phyloP scores from a whole-genome alignment of 2,329 filamentous ascomycete genomes.

The Bipolaris victoriae region DNA sequence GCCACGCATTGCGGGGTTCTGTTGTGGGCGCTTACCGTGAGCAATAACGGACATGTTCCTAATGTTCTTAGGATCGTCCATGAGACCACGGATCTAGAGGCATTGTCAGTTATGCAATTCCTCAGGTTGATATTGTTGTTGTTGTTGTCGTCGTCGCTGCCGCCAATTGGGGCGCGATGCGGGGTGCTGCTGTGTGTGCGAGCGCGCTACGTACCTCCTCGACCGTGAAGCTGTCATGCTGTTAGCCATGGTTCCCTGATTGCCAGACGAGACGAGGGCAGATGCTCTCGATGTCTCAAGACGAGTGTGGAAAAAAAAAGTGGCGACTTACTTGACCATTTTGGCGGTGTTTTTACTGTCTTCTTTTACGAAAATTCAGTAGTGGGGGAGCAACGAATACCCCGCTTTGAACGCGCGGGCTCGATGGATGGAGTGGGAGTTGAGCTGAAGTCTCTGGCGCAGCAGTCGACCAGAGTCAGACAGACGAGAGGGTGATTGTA shows the following conservation, averaged over 20 bases:
- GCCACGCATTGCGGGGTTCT: constrained; percentile 22
- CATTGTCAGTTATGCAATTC: constrained; percentile 36
- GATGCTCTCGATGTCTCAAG: neutral
- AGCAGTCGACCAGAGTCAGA: constrained; percentile 41
- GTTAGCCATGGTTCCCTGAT: constrained; percentile 55
- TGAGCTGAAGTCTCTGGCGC: constrained; percentile 42
- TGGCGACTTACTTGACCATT: constrained; percentile 95
- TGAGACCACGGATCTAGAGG: constrained; percentile 71
- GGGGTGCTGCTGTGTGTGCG: constrained; percentile 16
- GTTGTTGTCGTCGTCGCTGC: neutral
- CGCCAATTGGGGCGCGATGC: constrained; percentile 26
- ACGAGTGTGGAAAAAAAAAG: constrained; percentile 6
- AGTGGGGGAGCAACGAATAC: constrained; percentile 41
- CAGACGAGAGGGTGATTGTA: constrained; percentile 28
- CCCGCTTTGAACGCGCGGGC: constrained; percentile 43
- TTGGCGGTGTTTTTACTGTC: constrained; percentile 74
- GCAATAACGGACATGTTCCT: constrained; percentile 99
- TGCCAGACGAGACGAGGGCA: neutral
- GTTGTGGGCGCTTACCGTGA: constrained; percentile 67
- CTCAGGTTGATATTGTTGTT: neutral
- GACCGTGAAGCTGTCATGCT: constrained; percentile 84
- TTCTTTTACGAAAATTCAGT: constrained; percentile 46
- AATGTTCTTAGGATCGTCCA: constrained; percentile 79
- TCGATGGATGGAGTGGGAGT: constrained; percentile 27
- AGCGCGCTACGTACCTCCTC: constrained; percentile 70